Base-by-base conservation (phyloP, 345 rosid genomes). In the Combretum micranthum region DNA sequence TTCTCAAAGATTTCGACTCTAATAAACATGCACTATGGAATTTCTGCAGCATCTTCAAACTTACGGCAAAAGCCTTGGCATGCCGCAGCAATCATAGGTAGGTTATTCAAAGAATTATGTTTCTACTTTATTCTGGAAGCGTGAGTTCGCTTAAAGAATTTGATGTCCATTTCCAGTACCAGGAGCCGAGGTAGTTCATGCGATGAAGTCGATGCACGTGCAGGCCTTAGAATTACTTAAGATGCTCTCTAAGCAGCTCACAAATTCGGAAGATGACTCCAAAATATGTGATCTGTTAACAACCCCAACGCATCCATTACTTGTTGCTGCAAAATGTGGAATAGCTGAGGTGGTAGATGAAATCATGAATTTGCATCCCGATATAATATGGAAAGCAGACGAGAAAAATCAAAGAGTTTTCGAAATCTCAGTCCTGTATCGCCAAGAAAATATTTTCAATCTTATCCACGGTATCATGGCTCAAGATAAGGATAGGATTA, bases 301-400 rank as follows among this genome's bases (percentile, higher is more conserved):
- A 60, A 56, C 49, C 20, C 77, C 75, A n/a, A 39, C 72, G 1
- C 68, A 44, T 18, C 53, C 71, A 0, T 48, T 82, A 20, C 72
- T 82, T 25, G 48, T 16, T 52, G 88, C 81, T 11, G 82, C 75
- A 25, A 68, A 53, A 42, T 23, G 49, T 2, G 83, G 83, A 22
- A 75, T 64, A 22, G 44, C 66, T 18, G 79, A 78, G 59, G 63
- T 78, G 56, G 56, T 78, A 45, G 52, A 23, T 15, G 47, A 60
- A 47, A 69, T 77, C 9, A 55, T 73, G 13, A 22, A 11, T 4
- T 15, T 56, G 20, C 56, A 65, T 60, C 79, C 83, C 39, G 75
- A 69, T 44, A 46, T 78, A 17, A 58, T 74, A 19, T 78, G 76
- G 70, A 68, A 46, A 52, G 71, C 64, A 13, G 74, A 74, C 37